phyloP scores from a whole-genome alignment of 176 grass and related monocot species.

The Phyllostachys edulis region DNA sequence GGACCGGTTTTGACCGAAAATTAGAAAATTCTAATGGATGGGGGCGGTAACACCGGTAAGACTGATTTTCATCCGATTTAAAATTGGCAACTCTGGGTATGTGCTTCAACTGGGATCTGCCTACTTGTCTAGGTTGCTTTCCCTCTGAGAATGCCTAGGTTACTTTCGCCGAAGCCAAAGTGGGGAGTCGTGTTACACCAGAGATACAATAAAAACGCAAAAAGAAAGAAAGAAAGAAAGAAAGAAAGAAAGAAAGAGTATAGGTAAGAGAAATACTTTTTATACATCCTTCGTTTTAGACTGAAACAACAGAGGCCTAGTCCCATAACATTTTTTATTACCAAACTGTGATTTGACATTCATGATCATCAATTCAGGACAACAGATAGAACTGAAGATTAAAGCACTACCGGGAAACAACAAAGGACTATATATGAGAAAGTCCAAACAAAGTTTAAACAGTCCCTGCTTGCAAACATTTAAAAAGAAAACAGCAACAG shows the following conservation, averaged over 20 bases:
- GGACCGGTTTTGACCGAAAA: too few relatives aligned
- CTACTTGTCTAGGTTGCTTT: background rate
- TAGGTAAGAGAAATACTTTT: background rate
- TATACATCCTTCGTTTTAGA: background rate
- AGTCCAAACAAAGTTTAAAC: background rate
- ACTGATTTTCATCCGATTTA: too few relatives aligned
- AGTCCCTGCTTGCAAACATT: background rate
- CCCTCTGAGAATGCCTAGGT: background rate
- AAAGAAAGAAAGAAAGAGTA: too few relatives aligned
- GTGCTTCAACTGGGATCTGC: background rate
- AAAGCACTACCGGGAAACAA: background rate
- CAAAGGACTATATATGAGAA: background rate
- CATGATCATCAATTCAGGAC: background rate
- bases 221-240: too few relatives aligned
- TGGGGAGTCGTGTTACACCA: background rate
- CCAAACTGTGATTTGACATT: background rate
- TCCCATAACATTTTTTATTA: background rate
- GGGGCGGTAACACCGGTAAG: too few relatives aligned
- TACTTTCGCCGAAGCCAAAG: background rate
- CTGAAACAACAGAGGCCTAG: background rate
- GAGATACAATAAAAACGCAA: background rate
- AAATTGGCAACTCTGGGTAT: background rate
- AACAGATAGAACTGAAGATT: background rate
- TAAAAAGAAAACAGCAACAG: background rate
- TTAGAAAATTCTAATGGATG: too few relatives aligned